Conservation (phyloP, 2,329 filamentous ascomycete species). For the Penicillium sp. region DNA sequence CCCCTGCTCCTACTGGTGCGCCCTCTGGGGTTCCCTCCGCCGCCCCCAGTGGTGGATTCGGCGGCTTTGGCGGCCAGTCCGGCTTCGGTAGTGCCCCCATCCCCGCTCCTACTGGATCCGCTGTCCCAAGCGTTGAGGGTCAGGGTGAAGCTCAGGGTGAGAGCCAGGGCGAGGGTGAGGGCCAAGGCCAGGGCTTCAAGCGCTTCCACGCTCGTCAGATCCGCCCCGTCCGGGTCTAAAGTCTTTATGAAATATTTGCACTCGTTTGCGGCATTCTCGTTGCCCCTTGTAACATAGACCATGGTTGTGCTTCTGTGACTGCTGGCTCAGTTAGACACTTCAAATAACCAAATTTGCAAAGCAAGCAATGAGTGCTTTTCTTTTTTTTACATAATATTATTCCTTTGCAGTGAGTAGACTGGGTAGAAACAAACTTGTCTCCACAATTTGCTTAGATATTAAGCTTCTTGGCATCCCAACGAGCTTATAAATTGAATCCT, state of each 20-base stretch:
- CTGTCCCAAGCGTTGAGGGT: not conserved
- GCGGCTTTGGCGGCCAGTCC: not conserved
- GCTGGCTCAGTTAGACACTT: slow-evolving; percentile 24
- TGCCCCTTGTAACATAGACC: slow-evolving; percentile 16
- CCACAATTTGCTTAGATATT: too few species aligned
- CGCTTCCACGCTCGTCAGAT: slow-evolving; percentile 34
- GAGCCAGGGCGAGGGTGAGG: not conserved
- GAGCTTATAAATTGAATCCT: too few species aligned
- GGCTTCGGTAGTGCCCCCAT: not conserved
- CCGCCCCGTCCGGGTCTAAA: slow-evolving; percentile 23
- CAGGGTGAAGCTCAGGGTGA: slow-evolving; percentile 2
- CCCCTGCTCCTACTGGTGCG: slow-evolving; percentile 11
- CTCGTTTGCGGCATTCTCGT: slow-evolving; percentile 7
- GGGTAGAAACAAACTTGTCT: too few species aligned
- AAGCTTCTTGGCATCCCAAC: too few species aligned
- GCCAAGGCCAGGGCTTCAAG: slow-evolving; percentile 14
- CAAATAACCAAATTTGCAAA: not conserved
- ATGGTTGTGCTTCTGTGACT: slow-evolving; percentile 17
- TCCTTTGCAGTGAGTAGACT: too few species aligned
- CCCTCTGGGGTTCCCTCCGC: slow-evolving; percentile 12
- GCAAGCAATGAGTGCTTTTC: slow-evolving; percentile 1
- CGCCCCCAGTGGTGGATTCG: not conserved
- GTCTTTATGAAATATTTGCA: not conserved
- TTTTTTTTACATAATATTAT: too few species aligned
- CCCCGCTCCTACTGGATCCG: slow-evolving; percentile 12